A percentile compares a stretch with the other conserved stretches of the same genome.
Evolutionary conservation across 805 yeast genomes (phyloP).

Genomic region (Metschnikowia shivogae): DNA sequence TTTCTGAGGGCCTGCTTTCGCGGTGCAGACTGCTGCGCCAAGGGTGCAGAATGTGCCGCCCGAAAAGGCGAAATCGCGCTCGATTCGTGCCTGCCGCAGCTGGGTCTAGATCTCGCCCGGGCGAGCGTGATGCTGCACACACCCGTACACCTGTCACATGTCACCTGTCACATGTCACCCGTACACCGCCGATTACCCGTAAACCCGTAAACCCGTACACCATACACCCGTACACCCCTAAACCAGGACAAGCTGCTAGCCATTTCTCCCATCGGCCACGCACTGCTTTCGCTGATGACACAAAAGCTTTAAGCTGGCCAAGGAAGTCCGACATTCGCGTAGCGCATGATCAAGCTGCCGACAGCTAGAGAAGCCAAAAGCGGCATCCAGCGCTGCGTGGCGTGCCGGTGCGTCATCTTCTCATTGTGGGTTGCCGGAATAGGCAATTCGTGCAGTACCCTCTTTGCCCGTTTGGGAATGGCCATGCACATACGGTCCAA

Average conservation of each 20-base stretch:
- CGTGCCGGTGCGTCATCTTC: neutral
- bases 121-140: neutral
- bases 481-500: neutral
- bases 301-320: too few species aligned
- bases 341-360: too few species aligned
- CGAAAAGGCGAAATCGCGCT: neutral
- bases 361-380: neutral
- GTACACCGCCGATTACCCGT: constrained; percentile 1
- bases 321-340: too few species aligned
- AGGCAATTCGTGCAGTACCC: neutral
- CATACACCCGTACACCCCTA: neutral
- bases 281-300: neutral
- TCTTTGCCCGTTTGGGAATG: neutral
- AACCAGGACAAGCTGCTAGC: neutral
- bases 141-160: neutral
- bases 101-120: neutral
- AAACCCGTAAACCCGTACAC: neutral
- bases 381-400: neutral
- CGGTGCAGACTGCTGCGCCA: neutral
- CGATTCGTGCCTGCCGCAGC: neutral
- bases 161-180: neutral
- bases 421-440: constrained; percentile 6
- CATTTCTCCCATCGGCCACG: neutral
- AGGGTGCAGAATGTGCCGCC: neutral
- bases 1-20: too few species aligned